phyloP scores from a whole-genome alignment of 2,329 filamentous ascomycete species.

The Cryphonectria parasitica region DNA sequence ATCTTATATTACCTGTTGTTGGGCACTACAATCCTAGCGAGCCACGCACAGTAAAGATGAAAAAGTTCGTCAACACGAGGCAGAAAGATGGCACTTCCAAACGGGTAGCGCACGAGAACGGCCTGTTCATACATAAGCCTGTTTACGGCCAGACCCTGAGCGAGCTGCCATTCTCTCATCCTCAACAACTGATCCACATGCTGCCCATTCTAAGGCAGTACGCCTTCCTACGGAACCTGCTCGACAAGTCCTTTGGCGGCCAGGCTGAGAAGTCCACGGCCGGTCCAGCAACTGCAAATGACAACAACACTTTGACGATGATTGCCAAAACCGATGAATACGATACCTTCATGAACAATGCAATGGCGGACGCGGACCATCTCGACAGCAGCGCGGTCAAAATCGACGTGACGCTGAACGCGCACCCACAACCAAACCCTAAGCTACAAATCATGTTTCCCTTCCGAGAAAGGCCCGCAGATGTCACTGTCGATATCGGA shows the following conservation, averaged over 20 bases:
- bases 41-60: constrained; percentile 57
- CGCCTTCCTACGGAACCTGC: constrained; percentile 67
- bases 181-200: constrained; percentile 73
- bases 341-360: constrained; percentile 24
- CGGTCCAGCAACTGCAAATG: constrained; percentile 24
- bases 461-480: constrained; percentile 51
- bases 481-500: constrained; percentile 61
- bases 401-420: constrained; percentile 58
- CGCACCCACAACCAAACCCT: constrained; percentile 47
- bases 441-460: constrained; percentile 59
- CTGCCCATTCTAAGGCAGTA: constrained; percentile 79
- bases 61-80: constrained; percentile 51
- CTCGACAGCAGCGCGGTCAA: constrained; percentile 33
- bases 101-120: constrained; percentile 56
- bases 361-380: constrained; percentile 17
- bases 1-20: constrained; percentile 58
- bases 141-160: constrained; percentile 71
- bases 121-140: constrained; percentile 71
- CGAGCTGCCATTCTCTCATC: constrained; percentile 76
- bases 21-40: constrained; percentile 60
- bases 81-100: constrained; percentile 36
- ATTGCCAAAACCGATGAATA: constrained; percentile 28
- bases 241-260: constrained; percentile 63
- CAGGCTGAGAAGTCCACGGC: constrained; percentile 33
- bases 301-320: constrained; percentile 23